Evolutionary conservation across 306 rosid species (phyloP).

Genomic region (Prunus campanulata): DNA sequence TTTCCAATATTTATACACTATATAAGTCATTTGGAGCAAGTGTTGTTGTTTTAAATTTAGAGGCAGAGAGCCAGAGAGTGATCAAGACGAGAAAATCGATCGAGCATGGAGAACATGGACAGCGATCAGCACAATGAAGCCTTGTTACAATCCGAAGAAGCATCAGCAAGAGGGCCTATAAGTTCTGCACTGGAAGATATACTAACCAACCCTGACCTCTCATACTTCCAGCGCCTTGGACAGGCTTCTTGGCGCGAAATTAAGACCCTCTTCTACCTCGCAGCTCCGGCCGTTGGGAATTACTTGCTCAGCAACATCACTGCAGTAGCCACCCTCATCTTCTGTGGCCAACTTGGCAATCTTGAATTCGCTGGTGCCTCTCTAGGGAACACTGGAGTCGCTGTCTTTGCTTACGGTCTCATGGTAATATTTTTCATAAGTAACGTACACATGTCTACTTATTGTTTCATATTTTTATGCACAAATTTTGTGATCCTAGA

Average conservation of each 20-base stretch:
- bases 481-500: no score
- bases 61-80: no score
- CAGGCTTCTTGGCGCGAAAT: slow-evolving; percentile 34
- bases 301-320: slow-evolving; percentile 51
- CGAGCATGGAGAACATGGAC: no score
- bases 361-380: slow-evolving; percentile 49
- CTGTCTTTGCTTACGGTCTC: slow-evolving; percentile 50
- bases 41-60: no score
- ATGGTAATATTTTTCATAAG: slow-evolving; percentile 28
- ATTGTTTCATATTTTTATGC: no score
- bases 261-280: slow-evolving; percentile 31
- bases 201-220: slow-evolving; percentile 27
- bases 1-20: no score
- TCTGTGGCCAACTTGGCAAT: slow-evolving; percentile 60
- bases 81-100: no score
- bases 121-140: no score
- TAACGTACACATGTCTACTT: no score
- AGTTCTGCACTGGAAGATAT: slow-evolving; percentile 23
- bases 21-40: no score
- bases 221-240: slow-evolving; percentile 20
- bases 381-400: slow-evolving; percentile 57
- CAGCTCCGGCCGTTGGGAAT: slow-evolving; percentile 49
- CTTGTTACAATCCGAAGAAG: no score
- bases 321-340: slow-evolving; percentile 51
- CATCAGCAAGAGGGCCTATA: no score